Evolutionary conservation across 176 grass and related monocot species (phyloP), one percentile per base, ranked within the genome.

Genomic region (Secale cereale): DNA sequence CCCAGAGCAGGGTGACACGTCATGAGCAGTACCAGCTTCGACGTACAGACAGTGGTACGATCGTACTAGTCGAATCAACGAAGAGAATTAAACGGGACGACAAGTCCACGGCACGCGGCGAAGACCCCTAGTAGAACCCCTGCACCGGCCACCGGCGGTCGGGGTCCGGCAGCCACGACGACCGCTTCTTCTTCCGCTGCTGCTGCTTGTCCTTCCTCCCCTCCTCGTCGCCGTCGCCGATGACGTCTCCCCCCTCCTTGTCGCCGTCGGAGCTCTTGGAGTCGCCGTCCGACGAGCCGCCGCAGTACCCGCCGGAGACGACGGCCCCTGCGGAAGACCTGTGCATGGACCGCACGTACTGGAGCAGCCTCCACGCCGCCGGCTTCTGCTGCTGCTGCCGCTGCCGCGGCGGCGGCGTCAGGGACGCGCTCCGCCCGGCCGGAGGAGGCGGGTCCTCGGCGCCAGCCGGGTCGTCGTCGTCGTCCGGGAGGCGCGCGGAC

Each of bases 331-430:
- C 54, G 3, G 54, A 57, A 0, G 80, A 2, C 80, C 15, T 83
- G 81, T 91, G 28, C 81, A 85, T 46, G 3, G 80, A 84, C 76
- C 89, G 75, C 68, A 94, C 85, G 87, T 94, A 92, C 66, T 94
- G 82, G 64, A 94, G 87, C 78, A 94, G 62, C 92, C 88, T 88
- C 77, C 87, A 82, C 48, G 85, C 92, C 70, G 83, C 88, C 67
- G 90, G 90, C 79, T 89, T 94, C 81, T 85, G 87, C 83, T 81
- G 86, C 69, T 41, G 85, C 39, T 33, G 74, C 39, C 27, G 74
- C 8, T 27, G 19, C 67, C 26, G 20, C 39, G 31, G 5, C 50
- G 37, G 46, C 17, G 60, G 74, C 29, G 52, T 31, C 26, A 32
- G 39, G 32, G 71, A 29, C 40, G 40, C 13, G 40, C 27, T 15